Evolutionary conservation across 306 rosid species (phyloP), one percentile per base, ranked within the genome.

Genomic region (Begonia loranthoides): DNA sequence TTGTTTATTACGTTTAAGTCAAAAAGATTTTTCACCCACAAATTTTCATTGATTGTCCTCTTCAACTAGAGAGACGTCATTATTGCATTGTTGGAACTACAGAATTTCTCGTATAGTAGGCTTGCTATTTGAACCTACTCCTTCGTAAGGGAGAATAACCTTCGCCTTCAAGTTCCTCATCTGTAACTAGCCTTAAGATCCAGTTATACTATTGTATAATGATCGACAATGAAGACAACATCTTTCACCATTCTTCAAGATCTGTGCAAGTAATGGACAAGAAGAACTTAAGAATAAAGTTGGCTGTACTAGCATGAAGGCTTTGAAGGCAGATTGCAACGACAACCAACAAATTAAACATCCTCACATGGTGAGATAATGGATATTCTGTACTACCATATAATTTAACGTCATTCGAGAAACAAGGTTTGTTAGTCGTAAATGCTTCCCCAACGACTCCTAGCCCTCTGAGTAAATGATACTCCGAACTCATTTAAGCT

Each of bases 391-490:
- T 65, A 50, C 65, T 78, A 74, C 66, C 66, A 45, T 74, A 78
- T 61, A 80, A 76, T 0, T 73, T 68, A 28, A 75, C 58, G 53
- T 82, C 87, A 1, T 57, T 66, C 0, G 83, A 76, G 9, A 78
- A 79, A 22, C 79, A 79, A 0, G 81, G 81, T 41, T 82, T 78
- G 41, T 64, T 15, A 4, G 79, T 68, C 9, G 69, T 34, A 66
- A 82, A 71, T 38, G 93, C 87, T 1, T 74, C 71, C 1, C 83
- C 87, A 0, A 76, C 87, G 0, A 79, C 76, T 12, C 93, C 93
- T 56, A 79, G 87, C 2, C 83, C 81, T 0, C 58, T 50, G 19
- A 66, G 64, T 17, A 82, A 70, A 58, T 82, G 87, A 48, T 66
- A 59, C 56, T 73, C 57, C 3, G 73, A 65, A 66, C 78, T 5